Base-by-base conservation (phyloP, 2,329 filamentous ascomycete species). In the Pseudocercospora ulei region DNA sequence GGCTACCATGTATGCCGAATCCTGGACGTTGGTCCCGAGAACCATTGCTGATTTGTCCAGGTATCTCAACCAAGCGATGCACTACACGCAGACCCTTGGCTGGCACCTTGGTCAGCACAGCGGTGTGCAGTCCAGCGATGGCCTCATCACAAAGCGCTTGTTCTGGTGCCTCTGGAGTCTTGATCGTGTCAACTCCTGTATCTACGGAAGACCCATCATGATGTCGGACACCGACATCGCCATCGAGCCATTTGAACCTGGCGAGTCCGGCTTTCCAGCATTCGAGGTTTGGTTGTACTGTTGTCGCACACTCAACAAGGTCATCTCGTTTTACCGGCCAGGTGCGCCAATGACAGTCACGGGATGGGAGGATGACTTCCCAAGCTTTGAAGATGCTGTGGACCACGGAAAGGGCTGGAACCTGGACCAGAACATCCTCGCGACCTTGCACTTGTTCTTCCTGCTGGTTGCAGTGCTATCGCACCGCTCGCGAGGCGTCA, bases 391-490 rank as follows among this genome's bases (percentile, higher is more conserved):
- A 29, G 49, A 49, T 16, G 47, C 44, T 2, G 18, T 51, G 7
- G 43, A 51, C 9, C 39, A 39, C 66, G 66, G 44, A 49, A 66
- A n/a, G 61, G 63, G 3, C 63, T 68, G 25, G 65, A 66, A 52
- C 39, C 61, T 40, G 47, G 62, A 41, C 48, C 56, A 29, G 51
- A 60, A 28, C 52, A 60, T 47, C 52, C 63, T 61, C 53, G 61
- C 63, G 8, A 61, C 72, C 4, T 56, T 75, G 5, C 72, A 75
- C 40, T 55, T 75, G 2, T 73, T 69, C 53, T 74, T 75, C 42
- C 68, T 75, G 49, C 65, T 68, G 13, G 69, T 73, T 35, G 70
- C 69, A 22, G 73, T 76, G 50, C 60, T 73, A 2, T 73, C 71
- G 2, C 71, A 72, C 53, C 69, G 71, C 26, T 68, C 68, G 55